Percentiles rank a stretch among this genome's conserved stretches.
Evolutionary conservation across 345 rosid species (phyloP).

Genomic region (Aegle marmelos): DNA sequence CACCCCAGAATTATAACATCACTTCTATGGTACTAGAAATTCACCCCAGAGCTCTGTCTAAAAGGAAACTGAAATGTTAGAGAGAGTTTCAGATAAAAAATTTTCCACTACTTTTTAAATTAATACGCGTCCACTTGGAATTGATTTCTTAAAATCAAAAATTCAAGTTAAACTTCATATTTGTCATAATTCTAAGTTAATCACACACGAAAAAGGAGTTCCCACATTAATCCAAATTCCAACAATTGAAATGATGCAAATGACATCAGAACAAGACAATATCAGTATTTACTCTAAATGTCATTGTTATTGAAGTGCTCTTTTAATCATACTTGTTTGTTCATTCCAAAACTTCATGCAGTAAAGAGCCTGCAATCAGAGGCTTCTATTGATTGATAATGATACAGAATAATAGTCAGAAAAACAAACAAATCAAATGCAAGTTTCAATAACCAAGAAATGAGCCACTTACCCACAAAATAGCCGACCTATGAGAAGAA

Average conservation of each 20-base stretch:
- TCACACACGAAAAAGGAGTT: background rate
- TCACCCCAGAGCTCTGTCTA: background rate
- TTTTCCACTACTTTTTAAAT: background rate
- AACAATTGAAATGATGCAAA: background rate
- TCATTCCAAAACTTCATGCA: background rate
- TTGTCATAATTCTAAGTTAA: background rate
- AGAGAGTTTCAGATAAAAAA: background rate
- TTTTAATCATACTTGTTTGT: background rate
- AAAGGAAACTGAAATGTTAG: background rate
- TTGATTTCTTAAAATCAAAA: background rate
- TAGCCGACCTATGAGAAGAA: slow-evolving; percentile 67
- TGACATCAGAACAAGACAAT: background rate
- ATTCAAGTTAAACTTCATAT: background rate
- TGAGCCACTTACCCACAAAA: slow-evolving; percentile 68
- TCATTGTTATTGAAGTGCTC: background rate
- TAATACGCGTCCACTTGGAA: background rate
- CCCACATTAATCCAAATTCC: background rate
- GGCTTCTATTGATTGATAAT: background rate
- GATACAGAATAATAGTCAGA: background rate
- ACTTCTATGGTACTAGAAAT: background rate
- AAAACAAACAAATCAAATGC: slow-evolving; percentile 1
- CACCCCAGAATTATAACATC: background rate
- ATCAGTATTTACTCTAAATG: background rate
- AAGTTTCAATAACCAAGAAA: background rate
- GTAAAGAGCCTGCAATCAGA: background rate